A percentile compares a stretch with the other conserved stretches of the same genome.
These are phyloP conservation scores for Peronospora farinosa DNA, from an alignment of 352 stramenopile species.

Conservation along the genomic window DNA sequence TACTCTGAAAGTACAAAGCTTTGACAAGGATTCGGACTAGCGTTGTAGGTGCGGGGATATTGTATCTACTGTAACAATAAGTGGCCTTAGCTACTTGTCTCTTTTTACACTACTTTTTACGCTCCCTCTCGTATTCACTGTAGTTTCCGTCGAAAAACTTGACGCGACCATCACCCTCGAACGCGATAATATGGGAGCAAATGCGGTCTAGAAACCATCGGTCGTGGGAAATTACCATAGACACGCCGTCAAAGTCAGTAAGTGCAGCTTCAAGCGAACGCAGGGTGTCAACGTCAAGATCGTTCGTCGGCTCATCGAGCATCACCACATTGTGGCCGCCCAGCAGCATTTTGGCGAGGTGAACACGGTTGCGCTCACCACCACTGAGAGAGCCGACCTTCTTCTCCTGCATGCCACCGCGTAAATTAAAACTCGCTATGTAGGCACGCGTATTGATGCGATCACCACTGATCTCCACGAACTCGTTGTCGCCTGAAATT, in stretches of 20 bases:
- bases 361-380: constrained; percentile 80
- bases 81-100: neutral
- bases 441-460: constrained; percentile 80
- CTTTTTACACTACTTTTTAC: constrained; percentile 22
- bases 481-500: constrained; percentile 83
- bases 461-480: constrained; percentile 67
- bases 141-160: constrained; percentile 86
- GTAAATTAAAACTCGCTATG: constrained; percentile 83
- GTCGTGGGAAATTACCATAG: constrained; percentile 94
- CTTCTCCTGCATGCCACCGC: constrained; percentile 82
- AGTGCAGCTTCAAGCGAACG: constrained; percentile 86
- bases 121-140: constrained; percentile 78
- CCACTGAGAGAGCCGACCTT: constrained; percentile 69
- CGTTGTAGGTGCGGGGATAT: no score
- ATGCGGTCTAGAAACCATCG: constrained; percentile 93
- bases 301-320: constrained; percentile 85
- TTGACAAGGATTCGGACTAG: neutral
- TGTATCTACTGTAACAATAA: neutral
- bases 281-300: constrained; percentile 81
- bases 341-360: constrained; percentile 81
- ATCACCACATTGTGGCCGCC: constrained; percentile 83
- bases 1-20: neutral
- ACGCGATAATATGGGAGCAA: constrained; percentile 83
- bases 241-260: constrained; percentile 85
- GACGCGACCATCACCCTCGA: constrained; percentile 65